A percentile compares a stretch with the other conserved stretches of the same genome.
Evolutionary conservation across 176 grass and related monocot genomes (phyloP).

Genomic region (Oryza longistaminata): DNA sequence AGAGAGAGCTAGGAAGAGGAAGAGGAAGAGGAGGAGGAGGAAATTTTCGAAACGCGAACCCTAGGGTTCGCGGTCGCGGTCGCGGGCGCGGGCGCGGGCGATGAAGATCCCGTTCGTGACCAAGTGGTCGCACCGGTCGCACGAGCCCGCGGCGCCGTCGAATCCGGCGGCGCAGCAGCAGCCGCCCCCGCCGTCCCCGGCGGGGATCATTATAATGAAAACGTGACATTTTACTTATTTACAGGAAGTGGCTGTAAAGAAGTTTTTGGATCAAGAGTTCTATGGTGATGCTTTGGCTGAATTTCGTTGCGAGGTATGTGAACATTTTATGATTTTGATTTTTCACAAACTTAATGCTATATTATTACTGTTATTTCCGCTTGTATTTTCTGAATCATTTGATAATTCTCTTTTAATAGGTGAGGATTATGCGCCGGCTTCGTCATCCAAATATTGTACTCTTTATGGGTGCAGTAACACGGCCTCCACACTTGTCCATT

Average conservation of each 20-base stretch:
- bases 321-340: slow-evolving; percentile 23
- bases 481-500: slow-evolving; percentile 87
- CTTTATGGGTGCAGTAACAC: slow-evolving; percentile 96
- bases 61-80: not conserved
- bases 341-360: not conserved
- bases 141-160: slow-evolving; percentile 45
- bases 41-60: slow-evolving; percentile 27
- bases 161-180: not conserved
- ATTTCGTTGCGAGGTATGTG: slow-evolving; percentile 81
- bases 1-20: not conserved
- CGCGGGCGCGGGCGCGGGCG: not conserved
- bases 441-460: slow-evolving; percentile 92
- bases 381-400: slow-evolving; percentile 8
- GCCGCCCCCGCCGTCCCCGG: not conserved
- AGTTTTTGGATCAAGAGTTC: slow-evolving; percentile 96
- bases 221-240: slow-evolving; percentile 37
- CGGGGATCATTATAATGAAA: not conserved
- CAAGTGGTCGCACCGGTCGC: slow-evolving; percentile 75
- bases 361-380: slow-evolving; percentile 14
- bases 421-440: slow-evolving; percentile 84
- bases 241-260: slow-evolving; percentile 99
- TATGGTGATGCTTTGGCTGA: slow-evolving; percentile 97
- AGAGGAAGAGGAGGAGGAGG: no score
- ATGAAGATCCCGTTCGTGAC: slow-evolving; percentile 93
- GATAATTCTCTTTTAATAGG: slow-evolving; percentile 51